These are phyloP conservation scores for Ascochyta rabiei DNA, from an alignment of 2,329 filamentous ascomycete species.

Conservation along the genomic window DNA sequence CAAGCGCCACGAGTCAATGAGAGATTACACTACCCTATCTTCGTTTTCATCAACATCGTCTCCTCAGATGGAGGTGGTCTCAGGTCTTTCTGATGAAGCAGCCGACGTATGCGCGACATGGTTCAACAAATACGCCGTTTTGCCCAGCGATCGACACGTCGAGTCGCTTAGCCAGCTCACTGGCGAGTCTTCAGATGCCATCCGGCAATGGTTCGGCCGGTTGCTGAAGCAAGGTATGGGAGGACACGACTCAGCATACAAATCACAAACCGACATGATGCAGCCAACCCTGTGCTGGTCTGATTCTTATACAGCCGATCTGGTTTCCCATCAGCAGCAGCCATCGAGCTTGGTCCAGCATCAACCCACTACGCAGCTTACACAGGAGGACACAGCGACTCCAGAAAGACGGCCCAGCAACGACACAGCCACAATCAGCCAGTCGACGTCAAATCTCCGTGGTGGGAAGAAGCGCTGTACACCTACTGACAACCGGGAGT, in stretches of 20 bases:
- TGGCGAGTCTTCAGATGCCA: conserved; percentile 39
- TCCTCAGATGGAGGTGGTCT: conserved; percentile 17
- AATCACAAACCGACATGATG: conserved; percentile 43
- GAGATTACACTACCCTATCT: conserved; percentile 31
- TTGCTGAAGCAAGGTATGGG: conserved; percentile 46
- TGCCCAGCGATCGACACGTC: conserved; percentile 46
- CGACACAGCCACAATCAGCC: conserved; percentile 23
- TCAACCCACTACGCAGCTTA: conserved; percentile 1
- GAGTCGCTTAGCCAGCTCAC: conserved; percentile 46
- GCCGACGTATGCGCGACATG: conserved; percentile 47
- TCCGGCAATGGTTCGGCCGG: conserved; percentile 46
- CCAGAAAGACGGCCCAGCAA: conserved; percentile 23
- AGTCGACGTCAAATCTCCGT: conserved; percentile 26
- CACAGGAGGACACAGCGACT: conserved; percentile 19
- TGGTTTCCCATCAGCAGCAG: conserved; percentile 19
- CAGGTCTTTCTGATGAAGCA: conserved; percentile 43
- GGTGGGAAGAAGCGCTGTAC: conserved; percentile 45
- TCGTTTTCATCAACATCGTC: conserved; percentile 28
- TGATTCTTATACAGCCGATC: conserved; percentile 23
- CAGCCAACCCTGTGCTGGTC: conserved; percentile 33
- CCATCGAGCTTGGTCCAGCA: conserved; percentile 3
- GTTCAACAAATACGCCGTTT: conserved; percentile 47
- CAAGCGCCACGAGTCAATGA: conserved; percentile 39
- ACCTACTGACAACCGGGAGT: conserved; percentile 37
- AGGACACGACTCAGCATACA: conserved; percentile 47